phyloP scores from a whole-genome alignment of 176 grass and related monocot genomes.

The Phragmites australis region DNA sequence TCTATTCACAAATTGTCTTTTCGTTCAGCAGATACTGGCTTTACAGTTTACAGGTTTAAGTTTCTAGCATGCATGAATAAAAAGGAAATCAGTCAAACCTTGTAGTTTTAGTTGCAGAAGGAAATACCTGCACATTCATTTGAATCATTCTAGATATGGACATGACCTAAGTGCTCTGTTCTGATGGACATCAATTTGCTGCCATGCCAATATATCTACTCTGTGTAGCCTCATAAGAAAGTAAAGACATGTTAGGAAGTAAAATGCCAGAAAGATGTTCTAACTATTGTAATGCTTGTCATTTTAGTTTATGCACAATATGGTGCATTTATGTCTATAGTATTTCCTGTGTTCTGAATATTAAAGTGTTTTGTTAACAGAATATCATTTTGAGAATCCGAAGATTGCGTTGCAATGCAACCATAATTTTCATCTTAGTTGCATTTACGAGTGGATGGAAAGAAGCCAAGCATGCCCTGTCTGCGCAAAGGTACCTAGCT shows the following conservation, averaged over 20 bases:
- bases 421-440: conserved; percentile 77
- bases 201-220: background rate
- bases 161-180: conserved; percentile 18
- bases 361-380: conserved; percentile 23
- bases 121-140: background rate
- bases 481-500: conserved; percentile 58
- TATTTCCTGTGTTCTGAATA: conserved; percentile 9
- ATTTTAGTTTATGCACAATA: background rate
- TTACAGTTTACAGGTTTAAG: conserved; percentile 1
- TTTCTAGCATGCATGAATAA: background rate
- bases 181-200: conserved; percentile 8
- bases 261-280: background rate
- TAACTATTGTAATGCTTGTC: background rate
- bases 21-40: background rate
- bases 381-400: conserved; percentile 66
- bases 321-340: background rate
- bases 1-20: background rate
- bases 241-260: background rate
- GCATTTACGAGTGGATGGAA: conserved; percentile 93
- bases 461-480: conserved; percentile 70
- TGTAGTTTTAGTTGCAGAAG: background rate
- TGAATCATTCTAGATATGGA: conserved; percentile 6
- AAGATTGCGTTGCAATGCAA: conserved; percentile 63
- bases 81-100: background rate
- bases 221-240: too few relatives aligned